phyloP scores from a whole-genome alignment of 1,139 yeast species.

The Taphrina confusa region DNA sequence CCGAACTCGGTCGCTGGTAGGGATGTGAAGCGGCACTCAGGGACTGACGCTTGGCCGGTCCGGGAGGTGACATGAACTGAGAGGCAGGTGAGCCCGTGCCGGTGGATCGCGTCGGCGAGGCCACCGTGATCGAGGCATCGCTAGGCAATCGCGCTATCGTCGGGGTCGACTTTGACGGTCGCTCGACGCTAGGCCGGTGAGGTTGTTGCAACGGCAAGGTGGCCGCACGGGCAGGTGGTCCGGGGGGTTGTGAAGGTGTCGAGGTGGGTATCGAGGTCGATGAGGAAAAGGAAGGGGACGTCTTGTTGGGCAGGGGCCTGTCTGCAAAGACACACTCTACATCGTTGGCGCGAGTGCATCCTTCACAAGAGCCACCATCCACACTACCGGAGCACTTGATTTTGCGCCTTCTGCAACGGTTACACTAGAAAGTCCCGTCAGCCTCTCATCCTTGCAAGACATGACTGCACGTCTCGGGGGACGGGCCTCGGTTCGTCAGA shows the following conservation, averaged over 20 bases:
- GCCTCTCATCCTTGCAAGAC: background rate
- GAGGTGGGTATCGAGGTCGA: background rate
- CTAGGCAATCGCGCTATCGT: background rate
- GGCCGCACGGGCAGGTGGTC: background rate
- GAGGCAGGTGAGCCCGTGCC: slow-evolving; percentile 4
- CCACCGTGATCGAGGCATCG: background rate
- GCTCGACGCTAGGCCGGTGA: background rate
- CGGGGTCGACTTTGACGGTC: slow-evolving; percentile 4
- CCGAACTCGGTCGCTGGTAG: slow-evolving; percentile 18
- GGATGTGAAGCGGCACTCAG: slow-evolving; percentile 13
- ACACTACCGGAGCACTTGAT: slow-evolving; percentile 32
- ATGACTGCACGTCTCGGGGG: no score
- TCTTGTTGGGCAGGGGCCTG: slow-evolving; percentile 7
- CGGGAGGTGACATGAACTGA: background rate
- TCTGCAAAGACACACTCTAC: slow-evolving; percentile 32
- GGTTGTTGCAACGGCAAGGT: background rate
- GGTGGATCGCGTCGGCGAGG: slow-evolving; percentile 5
- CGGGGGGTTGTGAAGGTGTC: slow-evolving; percentile 4
- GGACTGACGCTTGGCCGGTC: slow-evolving; percentile 12
- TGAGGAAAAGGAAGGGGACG: background rate
- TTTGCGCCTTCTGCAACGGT: slow-evolving; percentile 27
- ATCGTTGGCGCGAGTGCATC: slow-evolving; percentile 22
- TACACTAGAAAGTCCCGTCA: slow-evolving; percentile 6
- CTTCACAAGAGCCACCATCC: slow-evolving; percentile 29
- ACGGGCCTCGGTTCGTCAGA: background rate